Evolutionary conservation across 2,329 filamentous ascomycete species (phyloP), one percentile per base, ranked within the genome.

Genomic region (Aspergillus ochraceoroseus): DNA sequence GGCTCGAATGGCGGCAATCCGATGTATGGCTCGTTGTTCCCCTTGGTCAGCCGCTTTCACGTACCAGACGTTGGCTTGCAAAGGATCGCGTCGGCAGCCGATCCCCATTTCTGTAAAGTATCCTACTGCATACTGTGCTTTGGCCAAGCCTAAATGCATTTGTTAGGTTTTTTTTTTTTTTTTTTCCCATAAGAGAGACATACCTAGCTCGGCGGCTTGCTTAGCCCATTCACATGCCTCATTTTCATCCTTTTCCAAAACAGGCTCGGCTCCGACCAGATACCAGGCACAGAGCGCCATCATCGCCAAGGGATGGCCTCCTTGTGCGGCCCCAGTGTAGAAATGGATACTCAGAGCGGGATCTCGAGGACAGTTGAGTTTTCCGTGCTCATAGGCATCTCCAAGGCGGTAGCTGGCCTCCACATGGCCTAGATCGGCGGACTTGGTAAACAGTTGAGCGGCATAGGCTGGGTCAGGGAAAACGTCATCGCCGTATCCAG

Each of bases 21-120:
- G 79, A 57, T 92, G 84, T 63, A 84, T 90, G 35, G 92, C 92
- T 43, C 88, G 80, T 55, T 92, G 86, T 57, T 96, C 89, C 32
- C 90, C 92, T 34, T 87, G 79, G 52, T 95, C 90, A 11, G 92
- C 90, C 4, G 92, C 92, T 65, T 86, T 87, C 53, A 98, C 90
- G 62, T 98, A 98, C 90, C 89, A 96, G 20, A 95, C 86, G 58
- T 98, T 98, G 53, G 92, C 90, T 64, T 95, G 89, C 29, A 98
- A 76, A n/a, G 90, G 82, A 62, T 98, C 92, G 33, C 87, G 82
- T 25, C 88, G 85, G 63, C 88, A 95, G 34, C 92, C 92, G 54
- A 98, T 95, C 48, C 92, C 92, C 86, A 94, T 95, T 64, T 98
- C 92, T 4, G 89, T 95, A 63, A 98, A 98, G 67, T 95, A 96